Percentiles rank a stretch among this genome's conserved stretches.
phyloP scores from a whole-genome alignment of 352 stramenopile genomes.

The Phytophthora palmivora region DNA sequence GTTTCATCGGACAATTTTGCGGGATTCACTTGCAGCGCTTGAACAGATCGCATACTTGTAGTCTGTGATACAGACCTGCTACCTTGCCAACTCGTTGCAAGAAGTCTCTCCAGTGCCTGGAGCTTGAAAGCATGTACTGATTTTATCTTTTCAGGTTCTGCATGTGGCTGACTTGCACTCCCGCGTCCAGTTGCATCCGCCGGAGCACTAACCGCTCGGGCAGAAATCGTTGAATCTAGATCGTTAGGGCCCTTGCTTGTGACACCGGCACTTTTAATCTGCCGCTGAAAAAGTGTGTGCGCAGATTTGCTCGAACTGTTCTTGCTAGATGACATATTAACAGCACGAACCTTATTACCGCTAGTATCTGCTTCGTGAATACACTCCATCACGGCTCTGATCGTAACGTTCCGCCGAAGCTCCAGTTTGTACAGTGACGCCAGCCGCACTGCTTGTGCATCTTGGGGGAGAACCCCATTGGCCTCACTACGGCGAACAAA shows the following conservation, averaged over 20 bases:
- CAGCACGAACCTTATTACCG: neutral
- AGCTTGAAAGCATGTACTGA: slow-evolving; percentile 68
- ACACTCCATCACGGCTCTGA: slow-evolving; percentile 48
- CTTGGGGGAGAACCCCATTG: slow-evolving; percentile 47
- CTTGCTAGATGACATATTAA: slow-evolving; percentile 4
- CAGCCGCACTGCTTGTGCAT: slow-evolving; percentile 57
- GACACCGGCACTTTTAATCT: slow-evolving; percentile 24
- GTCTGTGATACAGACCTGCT: slow-evolving; percentile 1
- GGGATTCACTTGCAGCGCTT: slow-evolving; percentile 5
- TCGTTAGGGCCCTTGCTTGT: neutral
- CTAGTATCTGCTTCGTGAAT: slow-evolving; percentile 28
- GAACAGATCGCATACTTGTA: slow-evolving; percentile 17
- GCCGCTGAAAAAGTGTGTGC: slow-evolving; percentile 4
- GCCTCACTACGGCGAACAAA: slow-evolving; percentile 56
- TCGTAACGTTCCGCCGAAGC: slow-evolving; percentile 60
- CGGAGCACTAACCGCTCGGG: slow-evolving; percentile 23
- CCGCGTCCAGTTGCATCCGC: slow-evolving; percentile 4
- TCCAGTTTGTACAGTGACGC: slow-evolving; percentile 71
- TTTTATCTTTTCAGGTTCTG: slow-evolving; percentile 35
- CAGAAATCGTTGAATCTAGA: neutral
- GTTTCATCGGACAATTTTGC: slow-evolving; percentile 38
- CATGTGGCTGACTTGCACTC: slow-evolving; percentile 16
- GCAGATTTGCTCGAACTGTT: slow-evolving; percentile 5
- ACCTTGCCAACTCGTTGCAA: slow-evolving; percentile 33
- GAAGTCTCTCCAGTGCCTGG: slow-evolving; percentile 59